Evolutionary conservation across 164 flowering plant genomes (phyloP).

Genomic region (Malania oleifera): DNA sequence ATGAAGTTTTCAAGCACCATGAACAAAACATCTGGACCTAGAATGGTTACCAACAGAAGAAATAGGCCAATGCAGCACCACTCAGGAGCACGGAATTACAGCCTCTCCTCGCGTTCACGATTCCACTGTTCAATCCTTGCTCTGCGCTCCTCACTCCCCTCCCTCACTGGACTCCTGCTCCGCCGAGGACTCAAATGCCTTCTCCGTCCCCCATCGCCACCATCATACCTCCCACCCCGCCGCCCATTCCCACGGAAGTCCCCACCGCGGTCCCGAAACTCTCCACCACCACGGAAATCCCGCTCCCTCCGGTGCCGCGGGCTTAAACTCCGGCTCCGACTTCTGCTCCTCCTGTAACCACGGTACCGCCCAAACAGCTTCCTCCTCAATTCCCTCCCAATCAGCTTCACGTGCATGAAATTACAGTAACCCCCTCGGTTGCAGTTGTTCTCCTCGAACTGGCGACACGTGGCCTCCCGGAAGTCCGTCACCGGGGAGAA

Average conservation of each 20-base stretch:
- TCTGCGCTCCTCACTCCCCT: slow-evolving; percentile 73
- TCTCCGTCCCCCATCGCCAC: slow-evolving; percentile 27
- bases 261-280: slow-evolving; percentile 24
- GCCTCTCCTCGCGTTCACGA: slow-evolving; percentile 55
- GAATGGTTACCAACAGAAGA: no score
- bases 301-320: slow-evolving; percentile 32
- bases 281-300: slow-evolving; percentile 21
- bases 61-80: no score
- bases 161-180: slow-evolving; percentile 53
- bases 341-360: slow-evolving; percentile 31
- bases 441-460: slow-evolving; percentile 72
- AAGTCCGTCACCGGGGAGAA: slow-evolving; percentile 77
- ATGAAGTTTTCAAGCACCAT: no score
- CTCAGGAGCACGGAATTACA: slow-evolving; percentile 11
- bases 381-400: slow-evolving; percentile 59
- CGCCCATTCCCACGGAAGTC: slow-evolving; percentile 20
- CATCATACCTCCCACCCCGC: slow-evolving; percentile 19
- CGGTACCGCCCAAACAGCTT: slow-evolving; percentile 54
- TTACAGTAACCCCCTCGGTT: slow-evolving; percentile 79
- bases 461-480: slow-evolving; percentile 71
- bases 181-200: slow-evolving; percentile 25
- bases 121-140: slow-evolving; percentile 85
- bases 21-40: no score
- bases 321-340: slow-evolving; percentile 51
- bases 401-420: slow-evolving; percentile 68